A percentile compares a stretch with the other conserved stretches of the same genome.
Evolutionary conservation across 2,329 filamentous ascomycete species (phyloP).

Genomic region (Pseudocercospora fijiensis): DNA sequence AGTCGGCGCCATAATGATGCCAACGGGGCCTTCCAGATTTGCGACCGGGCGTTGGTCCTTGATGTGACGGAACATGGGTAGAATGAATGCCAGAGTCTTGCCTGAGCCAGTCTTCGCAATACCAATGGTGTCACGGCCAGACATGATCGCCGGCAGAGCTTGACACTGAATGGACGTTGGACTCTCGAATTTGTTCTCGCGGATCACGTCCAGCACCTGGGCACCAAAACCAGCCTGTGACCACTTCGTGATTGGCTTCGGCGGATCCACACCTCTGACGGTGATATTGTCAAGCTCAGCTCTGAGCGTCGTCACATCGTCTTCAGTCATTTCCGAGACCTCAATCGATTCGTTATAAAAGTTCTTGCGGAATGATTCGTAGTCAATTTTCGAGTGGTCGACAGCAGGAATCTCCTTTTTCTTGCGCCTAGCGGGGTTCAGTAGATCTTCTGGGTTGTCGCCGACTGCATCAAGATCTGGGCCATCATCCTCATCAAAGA

Average conservation of each 20-base stretch:
- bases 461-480: constrained; percentile 62
- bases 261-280: constrained; percentile 80
- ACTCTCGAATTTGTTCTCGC: constrained; percentile 76
- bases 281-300: constrained; percentile 94
- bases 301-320: constrained; percentile 76
- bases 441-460: constrained; percentile 62
- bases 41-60: constrained; percentile 84
- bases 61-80: constrained; percentile 98
- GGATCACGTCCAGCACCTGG: constrained; percentile 82
- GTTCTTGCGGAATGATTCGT: constrained; percentile 79
- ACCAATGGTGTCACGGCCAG: constrained; percentile 89
- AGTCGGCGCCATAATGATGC: constrained; percentile 88
- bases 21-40: constrained; percentile 81
- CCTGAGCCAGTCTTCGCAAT: constrained; percentile 97
- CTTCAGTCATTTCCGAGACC: constrained; percentile 76
- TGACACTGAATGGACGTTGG: constrained; percentile 95
- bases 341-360: constrained; percentile 93
- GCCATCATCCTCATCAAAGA: constrained; percentile 81
- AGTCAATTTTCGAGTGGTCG: constrained; percentile 81
- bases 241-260: constrained; percentile 94
- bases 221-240: constrained; percentile 89
- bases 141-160: constrained; percentile 92
- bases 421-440: constrained; percentile 65
- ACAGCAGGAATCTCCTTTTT: constrained; percentile 92
- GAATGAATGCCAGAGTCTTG: constrained; percentile 91